Base-by-base conservation (phyloP, 352 stramenopile genomes). In the Phytophthora palmivora region DNA sequence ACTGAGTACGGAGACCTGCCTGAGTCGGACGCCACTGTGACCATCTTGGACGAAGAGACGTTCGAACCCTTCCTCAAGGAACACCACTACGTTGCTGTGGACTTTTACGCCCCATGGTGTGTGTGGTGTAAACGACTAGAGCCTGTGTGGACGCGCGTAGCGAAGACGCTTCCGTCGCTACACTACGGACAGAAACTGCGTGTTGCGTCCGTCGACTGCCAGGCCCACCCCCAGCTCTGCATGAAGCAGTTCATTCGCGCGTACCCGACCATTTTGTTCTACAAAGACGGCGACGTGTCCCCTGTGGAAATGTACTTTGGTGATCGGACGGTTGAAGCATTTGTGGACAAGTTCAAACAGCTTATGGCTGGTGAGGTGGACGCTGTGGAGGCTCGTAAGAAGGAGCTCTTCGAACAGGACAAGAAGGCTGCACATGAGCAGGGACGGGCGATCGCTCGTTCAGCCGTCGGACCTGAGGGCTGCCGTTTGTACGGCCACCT, bases 81-180 rank as follows among this genome's bases (percentile, higher is more conserved):
- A 33, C 92, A 99, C 73, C 92, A 98, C 67, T 98, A 98, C 72
- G 93, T 98, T 6, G 97, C 98, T 50, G 88, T 99, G 34, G 93
- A 99, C 75, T 98, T 98, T 52, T 99, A 94, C 82, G 97, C 96
- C 33, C 96, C 96, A 9, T 97, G 89, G 88, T 99, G 96, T 73
- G 94, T 98, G 39, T 99, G 96, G 96, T 99, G 97, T 78, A 93
- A 98, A 75, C 84, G 94, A 14, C 84, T 99, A 26, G 94, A 97
- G 67, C 97, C 97, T 0, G 97, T 97, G 0, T 99, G 96, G 96
- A 98, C 84, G 78, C 95, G 79, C 84, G 98, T 91, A 74, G 95
- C 65, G 72, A 98, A 92, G 81, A 98, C 82, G 72, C 69, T 95
- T 43, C 85, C 86, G 32, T 85, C 83, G 42, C 82, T 95, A 54